Evolutionary conservation across 305 asterid species (phyloP), one percentile per base, ranked within the genome.

Genomic region (Andrographis paniculata): DNA sequence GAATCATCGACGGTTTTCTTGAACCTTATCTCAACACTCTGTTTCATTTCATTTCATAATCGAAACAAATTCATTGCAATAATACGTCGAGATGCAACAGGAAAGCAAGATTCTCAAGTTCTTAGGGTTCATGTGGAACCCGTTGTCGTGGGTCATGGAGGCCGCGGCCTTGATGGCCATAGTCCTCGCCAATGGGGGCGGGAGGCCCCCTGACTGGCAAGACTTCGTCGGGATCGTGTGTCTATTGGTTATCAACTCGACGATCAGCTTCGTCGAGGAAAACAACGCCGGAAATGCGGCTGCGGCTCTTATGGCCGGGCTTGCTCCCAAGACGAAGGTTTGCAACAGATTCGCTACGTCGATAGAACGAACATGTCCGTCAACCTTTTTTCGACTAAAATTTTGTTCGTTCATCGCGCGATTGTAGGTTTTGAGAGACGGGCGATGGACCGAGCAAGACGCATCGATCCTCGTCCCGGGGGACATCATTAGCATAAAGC

Each of bases 81-180:
- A 2, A 5, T 27, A n/a, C n/a, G n/a, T n/a, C n/a, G n/a, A n/a
- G n/a, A n/a, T n/a, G n/a, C n/a, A n/a, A n/a, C 60, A 66, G 72
- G 72, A 66, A 49, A 66, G 67, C 59, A 66, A 60, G 63, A 7
- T 66, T 35, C 67, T 66, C 55, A 66, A 66, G 72, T 66, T 66
- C 36, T 66, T 66, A 28, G 67, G 72, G 48, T 66, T 66, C 21
- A 60, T 66, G 72, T 66, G 72, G 67, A 66, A 66, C 37, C 71
- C 71, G 16, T 50, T 66, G 47, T 64, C 70, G 5, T 64, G 70
- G 70, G 65, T 58, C 23, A 64, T 64, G 70, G 67, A 66, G 36
- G 72, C 64, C 46, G 67, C 72, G 2, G 72, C 67, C 31, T 50
- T 66, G 28, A 66, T 60, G 63, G 64, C 72, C 20, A 66, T 66